Evolutionary conservation across 2,329 filamentous ascomycete species (phyloP).

Genomic region (Penicillium sp.): DNA sequence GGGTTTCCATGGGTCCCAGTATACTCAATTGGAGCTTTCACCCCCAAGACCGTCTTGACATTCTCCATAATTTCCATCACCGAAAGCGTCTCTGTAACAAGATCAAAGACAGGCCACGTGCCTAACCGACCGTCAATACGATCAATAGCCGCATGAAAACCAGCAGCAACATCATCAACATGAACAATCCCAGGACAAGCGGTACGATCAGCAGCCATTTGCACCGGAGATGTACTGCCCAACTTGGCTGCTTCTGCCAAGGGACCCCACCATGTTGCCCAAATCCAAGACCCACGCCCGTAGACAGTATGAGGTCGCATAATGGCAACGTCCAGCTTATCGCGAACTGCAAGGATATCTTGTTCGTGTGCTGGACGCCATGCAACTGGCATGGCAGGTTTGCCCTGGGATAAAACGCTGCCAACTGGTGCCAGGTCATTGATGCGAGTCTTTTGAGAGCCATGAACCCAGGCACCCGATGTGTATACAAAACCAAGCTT

Average conservation of each 20-base stretch:
- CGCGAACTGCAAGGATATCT: conserved; percentile 24
- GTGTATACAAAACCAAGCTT: conserved; percentile 42
- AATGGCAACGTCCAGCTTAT: conserved; percentile 5
- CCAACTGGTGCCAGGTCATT: conserved; percentile 33
- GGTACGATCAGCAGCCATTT: conserved; percentile 20
- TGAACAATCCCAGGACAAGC: conserved; percentile 33
- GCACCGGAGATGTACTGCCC: conserved; percentile 19
- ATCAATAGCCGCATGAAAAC: conserved; percentile 34
- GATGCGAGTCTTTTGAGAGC: conserved; percentile 25
- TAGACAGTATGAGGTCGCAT: conserved; percentile 27
- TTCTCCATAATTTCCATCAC: conserved; percentile 29
- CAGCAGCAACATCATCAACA: conserved; percentile 41
- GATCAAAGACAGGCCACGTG: conserved; percentile 40
- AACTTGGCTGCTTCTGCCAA: conserved; percentile 6
- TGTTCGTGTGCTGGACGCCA: conserved; percentile 36
- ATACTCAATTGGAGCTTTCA: conserved; percentile 28
- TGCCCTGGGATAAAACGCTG: conserved; percentile 2
- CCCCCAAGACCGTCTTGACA: conserved; percentile 15
- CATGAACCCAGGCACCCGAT: conserved; percentile 42
- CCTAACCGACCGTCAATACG: conserved; percentile 29
- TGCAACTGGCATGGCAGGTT: conserved; percentile 24
- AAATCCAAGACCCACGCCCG: conserved; percentile 35
- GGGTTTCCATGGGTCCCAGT: conserved; percentile 22
- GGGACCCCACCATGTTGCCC: conserved; percentile 14
- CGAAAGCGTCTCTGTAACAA: conserved; percentile 27